Evolutionary conservation across 2,329 filamentous ascomycete species (phyloP), one percentile per base, ranked within the genome.

Genomic region (Colletotrichum destructivum): DNA sequence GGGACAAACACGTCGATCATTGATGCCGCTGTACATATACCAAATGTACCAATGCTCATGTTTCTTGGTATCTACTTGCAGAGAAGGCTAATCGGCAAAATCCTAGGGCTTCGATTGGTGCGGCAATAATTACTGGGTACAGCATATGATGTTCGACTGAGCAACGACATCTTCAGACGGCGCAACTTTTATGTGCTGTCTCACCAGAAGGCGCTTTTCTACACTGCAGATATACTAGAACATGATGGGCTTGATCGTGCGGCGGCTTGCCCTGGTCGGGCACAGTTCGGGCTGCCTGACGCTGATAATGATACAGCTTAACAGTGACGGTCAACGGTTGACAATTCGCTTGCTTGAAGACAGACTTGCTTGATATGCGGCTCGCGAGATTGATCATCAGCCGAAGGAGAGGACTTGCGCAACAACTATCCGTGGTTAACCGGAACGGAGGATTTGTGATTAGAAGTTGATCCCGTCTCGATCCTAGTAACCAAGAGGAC

Each of bases 1-100:
- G 16, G 52, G 38, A 55, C 46, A 60, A 23, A 44, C 21, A 47
- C 26, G 64, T 12, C 42, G 57, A 62, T 68, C 57, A 31, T 47
- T 18, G 38, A 26, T 26, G 5, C 4, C 21, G n/a, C 47, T 23
- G 21, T 11, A 38, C 35, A 11, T 8, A 38, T 38, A 11, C 35
- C 35, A 38, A 38, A 38, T 13, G 9, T 23, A 49, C n/a, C 4
- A 21, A 6, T 12, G n/a, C 18, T 21, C 47, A 23, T 12, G 8
- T 11, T 11, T 47, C 47, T 62, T 18, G 13, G 21, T 38, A 15
- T n/a, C n/a, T 49, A 9, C 62, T 18, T 18, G n/a, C n/a, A 12
- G 21, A 49, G 9, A 23, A 13, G 12, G 23, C 13, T 13, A 26
- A 54, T 13, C 51, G 35, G 23, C 15, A n/a, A n/a, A 21, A 47